Conservation (phyloP, 2,329 filamentous ascomycete species). For the Sclerotinia trifoliorum region DNA sequence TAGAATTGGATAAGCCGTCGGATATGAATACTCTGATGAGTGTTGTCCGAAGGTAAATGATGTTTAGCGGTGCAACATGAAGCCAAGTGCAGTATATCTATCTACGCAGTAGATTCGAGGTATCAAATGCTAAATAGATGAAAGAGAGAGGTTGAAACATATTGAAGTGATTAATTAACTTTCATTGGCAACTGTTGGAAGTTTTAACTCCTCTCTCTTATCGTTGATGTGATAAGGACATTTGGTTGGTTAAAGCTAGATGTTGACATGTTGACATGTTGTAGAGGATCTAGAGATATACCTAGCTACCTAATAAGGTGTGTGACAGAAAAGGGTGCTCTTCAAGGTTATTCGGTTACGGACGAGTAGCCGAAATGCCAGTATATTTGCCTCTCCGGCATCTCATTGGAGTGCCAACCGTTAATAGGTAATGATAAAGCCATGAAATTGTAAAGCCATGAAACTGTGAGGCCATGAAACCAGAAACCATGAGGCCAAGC, state of each 20-base stretch:
- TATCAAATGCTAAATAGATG: conserved; percentile 2
- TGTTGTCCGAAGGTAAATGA: background rate
- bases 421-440: background rate
- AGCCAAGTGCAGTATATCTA: background rate
- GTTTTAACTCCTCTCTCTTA: background rate
- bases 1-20: background rate
- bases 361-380: background rate
- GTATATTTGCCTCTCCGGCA: background rate
- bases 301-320: too few relatives aligned
- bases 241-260: background rate
- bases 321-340: background rate
- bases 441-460: background rate
- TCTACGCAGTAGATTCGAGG: background rate
- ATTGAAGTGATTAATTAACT: conserved; percentile 6
- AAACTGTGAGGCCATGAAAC: background rate
- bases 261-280: background rate
- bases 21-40: background rate
- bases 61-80: background rate
- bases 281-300: background rate
- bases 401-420: background rate
- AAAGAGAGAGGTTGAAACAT: background rate
- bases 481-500: too few relatives aligned
- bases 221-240: background rate
- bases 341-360: background rate
- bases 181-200: background rate